Conservation (phyloP, 2,329 filamentous ascomycete genomes). For the Gyromitra esculenta region DNA sequence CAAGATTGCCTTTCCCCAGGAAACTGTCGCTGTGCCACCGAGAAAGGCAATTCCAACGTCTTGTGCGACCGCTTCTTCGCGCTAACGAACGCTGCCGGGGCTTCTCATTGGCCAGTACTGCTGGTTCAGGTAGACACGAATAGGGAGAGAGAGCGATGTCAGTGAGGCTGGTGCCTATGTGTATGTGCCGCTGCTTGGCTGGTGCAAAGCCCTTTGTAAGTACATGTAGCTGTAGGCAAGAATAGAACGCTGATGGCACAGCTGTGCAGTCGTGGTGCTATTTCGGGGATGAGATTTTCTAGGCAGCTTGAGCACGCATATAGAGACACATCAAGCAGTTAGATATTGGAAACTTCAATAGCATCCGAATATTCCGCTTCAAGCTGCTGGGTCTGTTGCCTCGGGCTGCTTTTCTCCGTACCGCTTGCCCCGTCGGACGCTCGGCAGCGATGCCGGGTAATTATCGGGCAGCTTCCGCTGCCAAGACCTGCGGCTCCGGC, state of each 20-base stretch:
- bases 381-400: neutral
- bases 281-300: neutral
- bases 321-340: neutral
- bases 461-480: constrained; percentile 1
- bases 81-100: neutral
- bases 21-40: neutral
- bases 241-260: neutral
- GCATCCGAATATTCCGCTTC: neutral
- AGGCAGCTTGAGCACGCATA: neutral
- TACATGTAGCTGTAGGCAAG: neutral
- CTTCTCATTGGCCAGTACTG: neutral
- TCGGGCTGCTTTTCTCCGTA: neutral
- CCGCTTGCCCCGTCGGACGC: neutral
- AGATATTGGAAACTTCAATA: neutral
- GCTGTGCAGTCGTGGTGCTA: neutral
- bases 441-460: constrained; percentile 29
- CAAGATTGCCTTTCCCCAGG: neutral
- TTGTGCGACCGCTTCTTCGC: neutral
- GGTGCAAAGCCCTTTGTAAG: no score
- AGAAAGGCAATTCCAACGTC: neutral
- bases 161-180: neutral
- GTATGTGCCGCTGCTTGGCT: no score
- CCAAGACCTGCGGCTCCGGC: constrained; percentile 25
- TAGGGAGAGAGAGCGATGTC: neutral
- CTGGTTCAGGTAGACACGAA: neutral